Conservation (phyloP, 768 basidiomycete species). For the Amyloporia xantha region DNA sequence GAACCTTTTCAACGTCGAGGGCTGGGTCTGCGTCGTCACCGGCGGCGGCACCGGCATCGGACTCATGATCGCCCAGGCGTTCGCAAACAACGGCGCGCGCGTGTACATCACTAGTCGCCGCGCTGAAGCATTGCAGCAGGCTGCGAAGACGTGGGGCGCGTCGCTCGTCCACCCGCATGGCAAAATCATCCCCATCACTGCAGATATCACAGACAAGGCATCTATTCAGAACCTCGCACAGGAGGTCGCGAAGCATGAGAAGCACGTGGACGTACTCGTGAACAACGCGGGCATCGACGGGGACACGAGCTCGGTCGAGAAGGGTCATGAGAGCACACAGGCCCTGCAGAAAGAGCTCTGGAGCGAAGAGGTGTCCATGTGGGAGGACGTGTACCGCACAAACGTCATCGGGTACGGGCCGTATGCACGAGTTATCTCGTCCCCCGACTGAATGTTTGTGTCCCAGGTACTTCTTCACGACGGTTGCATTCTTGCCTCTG, state of each 20-base stretch:
- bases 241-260: conserved; percentile 20
- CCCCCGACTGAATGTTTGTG: neutral
- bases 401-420: conserved; percentile 26
- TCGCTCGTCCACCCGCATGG: conserved; percentile 23
- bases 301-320: conserved; percentile 19
- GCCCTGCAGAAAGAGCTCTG: conserved; percentile 24
- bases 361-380: conserved; percentile 22
- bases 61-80: conserved; percentile 36
- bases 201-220: conserved; percentile 24
- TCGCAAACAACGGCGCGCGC: conserved; percentile 35
- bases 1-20: conserved; percentile 26
- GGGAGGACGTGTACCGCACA: conserved; percentile 27
- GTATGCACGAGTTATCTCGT: neutral
- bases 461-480: conserved; percentile 34
- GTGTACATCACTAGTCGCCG: conserved; percentile 36
- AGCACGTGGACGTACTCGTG: conserved; percentile 27
- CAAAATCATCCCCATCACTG: conserved; percentile 22
- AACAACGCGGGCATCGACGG: conserved; percentile 27
- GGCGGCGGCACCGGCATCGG: conserved; percentile 33
- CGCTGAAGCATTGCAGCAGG: conserved; percentile 25
- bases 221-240: conserved; percentile 22
- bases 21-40: conserved; percentile 23
- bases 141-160: conserved; percentile 21
- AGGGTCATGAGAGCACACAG: conserved; percentile 23
- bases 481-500: conserved; percentile 39